Base-by-base conservation (phyloP, 257 asterid genomes). In the Solanum chiquidenum region DNA sequence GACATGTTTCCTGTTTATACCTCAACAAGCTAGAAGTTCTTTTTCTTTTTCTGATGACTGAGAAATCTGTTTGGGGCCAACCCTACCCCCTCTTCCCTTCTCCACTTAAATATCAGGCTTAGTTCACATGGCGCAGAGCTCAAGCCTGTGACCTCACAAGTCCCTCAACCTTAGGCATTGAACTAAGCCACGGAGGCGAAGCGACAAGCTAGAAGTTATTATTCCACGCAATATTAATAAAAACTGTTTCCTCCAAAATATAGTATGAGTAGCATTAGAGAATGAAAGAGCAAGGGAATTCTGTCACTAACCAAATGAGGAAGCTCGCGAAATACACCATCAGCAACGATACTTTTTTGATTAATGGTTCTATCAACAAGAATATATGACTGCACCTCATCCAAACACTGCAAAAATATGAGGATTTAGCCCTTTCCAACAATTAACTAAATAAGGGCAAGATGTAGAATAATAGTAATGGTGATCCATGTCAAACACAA, bases 381-480 rank as follows among this genome's bases (percentile, higher is more conserved):
- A 83, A 97, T 92, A 90, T 94, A 97, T 18, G 99, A 93, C 84
- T 97, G 99, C 90, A 97, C 98, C 93, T 97, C 99, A 90, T 97
- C 98, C 89, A 97, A 91, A 86, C 93, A 90, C 99, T 97, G 93
- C 87, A 83, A 91, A 86, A 34, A 89, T 23, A 42, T 29, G 86
- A 82, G 87, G 55, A 87, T 38, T 38, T n/a, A 68, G 76, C 80
- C 76, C 31, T 3, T 87, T 33, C 62, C 76, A 89, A 83, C 64
- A 27, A 58, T 35, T 60, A 89, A 18, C 40, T 49, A 40, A 68
- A 85, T 44, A 86, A 73, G 85, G 85, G 38, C 21, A 29, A 20
- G 29, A 82, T 27, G 38, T 49, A 82, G 86, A 49, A 82, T 52
- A 31, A 49, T 40, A 29, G 69, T 82, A 82, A 31, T 31, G 68